Conservation (phyloP, 768 basidiomycete genomes). For the Tephrocybe rancida region DNA sequence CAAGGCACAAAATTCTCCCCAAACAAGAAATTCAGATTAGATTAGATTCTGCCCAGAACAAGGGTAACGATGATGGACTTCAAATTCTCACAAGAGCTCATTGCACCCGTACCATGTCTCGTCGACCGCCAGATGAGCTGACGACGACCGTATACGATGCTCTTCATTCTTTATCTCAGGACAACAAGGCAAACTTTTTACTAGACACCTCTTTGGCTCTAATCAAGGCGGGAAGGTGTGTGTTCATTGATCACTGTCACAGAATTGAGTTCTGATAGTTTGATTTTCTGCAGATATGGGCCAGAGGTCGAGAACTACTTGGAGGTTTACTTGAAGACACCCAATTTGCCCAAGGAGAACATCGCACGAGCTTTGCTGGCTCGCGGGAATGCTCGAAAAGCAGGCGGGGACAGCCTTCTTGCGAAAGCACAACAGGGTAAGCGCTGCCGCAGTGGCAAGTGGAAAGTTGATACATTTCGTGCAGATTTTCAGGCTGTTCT, state of each 20-base stretch:
- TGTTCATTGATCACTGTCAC: constrained; percentile 8
- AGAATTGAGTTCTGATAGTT: background rate
- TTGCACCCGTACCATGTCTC: constrained; percentile 19
- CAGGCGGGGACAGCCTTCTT: constrained; percentile 54
- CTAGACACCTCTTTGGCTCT: constrained; percentile 50
- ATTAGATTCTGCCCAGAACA: no score
- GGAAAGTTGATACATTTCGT: background rate
- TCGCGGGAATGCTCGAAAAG: constrained; percentile 59
- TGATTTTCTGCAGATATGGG: constrained; percentile 49
- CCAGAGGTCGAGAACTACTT: constrained; percentile 65
- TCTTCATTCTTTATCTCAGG: constrained; percentile 43
- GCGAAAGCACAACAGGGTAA: constrained; percentile 62
- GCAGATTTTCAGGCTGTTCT: constrained; percentile 63
- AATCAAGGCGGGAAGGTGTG: constrained; percentile 54
- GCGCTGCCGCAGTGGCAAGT: constrained; percentile 10
- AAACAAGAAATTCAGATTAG: no score
- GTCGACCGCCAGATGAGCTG: constrained; percentile 47
- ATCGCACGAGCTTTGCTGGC: constrained; percentile 58
- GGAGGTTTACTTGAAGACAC: constrained; percentile 66
- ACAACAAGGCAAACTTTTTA: constrained; percentile 51
- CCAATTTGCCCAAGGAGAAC: constrained; percentile 53
- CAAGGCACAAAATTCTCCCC: no score
- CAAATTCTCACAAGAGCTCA: constrained; percentile 5
- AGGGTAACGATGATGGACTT: constrained; percentile 3
- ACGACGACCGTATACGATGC: constrained; percentile 51